Evolutionary conservation across 768 basidiomycete genomes (phyloP).

Genomic region (Rubroboletus satanas): DNA sequence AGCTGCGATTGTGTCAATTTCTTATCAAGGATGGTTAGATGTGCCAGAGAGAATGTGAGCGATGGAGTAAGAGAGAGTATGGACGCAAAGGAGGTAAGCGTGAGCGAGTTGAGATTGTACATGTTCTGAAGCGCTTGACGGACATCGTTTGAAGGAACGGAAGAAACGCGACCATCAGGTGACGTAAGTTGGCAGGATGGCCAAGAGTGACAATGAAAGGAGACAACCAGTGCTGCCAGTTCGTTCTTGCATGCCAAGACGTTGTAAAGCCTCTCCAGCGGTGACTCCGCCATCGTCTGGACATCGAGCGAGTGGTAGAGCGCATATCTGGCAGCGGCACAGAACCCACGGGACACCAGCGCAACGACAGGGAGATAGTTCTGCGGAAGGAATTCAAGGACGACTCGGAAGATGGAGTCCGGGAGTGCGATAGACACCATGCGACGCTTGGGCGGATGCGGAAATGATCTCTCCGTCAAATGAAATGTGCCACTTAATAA

Average conservation of each 20-base stretch:
- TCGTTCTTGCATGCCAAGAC: slow-evolving; percentile 17
- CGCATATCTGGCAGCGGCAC: slow-evolving; percentile 17
- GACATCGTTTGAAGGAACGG: slow-evolving; percentile 17
- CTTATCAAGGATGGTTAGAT: slow-evolving; percentile 28
- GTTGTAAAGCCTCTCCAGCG: slow-evolving; percentile 14
- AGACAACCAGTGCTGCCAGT: slow-evolving; percentile 25
- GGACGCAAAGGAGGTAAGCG: slow-evolving; percentile 23
- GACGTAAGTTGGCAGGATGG: slow-evolving; percentile 10
- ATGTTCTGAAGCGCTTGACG: slow-evolving; percentile 28
- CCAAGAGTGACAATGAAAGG: slow-evolving; percentile 25
- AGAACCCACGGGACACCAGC: slow-evolving; percentile 23
- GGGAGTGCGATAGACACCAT: slow-evolving; percentile 10
- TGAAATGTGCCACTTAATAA: slow-evolving; percentile 11
- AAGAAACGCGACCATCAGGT: slow-evolving; percentile 4
- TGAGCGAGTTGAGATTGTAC: slow-evolving; percentile 27
- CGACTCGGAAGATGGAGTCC: slow-evolving; percentile 13
- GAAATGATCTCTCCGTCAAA: neutral
- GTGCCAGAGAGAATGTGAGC: slow-evolving; percentile 22
- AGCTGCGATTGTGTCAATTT: slow-evolving; percentile 22
- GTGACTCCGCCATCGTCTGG: slow-evolving; percentile 8
- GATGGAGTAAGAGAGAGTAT: slow-evolving; percentile 18
- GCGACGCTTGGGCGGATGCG: neutral
- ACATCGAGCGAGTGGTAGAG: slow-evolving; percentile 25
- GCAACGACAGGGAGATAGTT: slow-evolving; percentile 20
- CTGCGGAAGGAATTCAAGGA: slow-evolving; percentile 22